These are phyloP conservation scores for Schizosaccharomyces osmophilus DNA, from an alignment of 805 yeast species.

Conservation along the genomic window DNA sequence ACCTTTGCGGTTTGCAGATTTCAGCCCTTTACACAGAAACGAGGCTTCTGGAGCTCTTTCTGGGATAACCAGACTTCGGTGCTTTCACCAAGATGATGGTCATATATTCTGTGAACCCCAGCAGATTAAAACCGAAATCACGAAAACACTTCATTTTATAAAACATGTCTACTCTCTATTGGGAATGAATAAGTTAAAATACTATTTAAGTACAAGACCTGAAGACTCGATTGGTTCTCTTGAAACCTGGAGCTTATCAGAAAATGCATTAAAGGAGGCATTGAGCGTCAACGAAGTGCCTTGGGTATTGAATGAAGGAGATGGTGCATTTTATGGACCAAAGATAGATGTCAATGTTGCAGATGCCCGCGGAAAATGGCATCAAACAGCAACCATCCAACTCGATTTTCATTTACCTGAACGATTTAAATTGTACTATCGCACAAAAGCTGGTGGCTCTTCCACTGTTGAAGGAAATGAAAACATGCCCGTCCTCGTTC, in stretches of 20 bases:
- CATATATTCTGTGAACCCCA: constrained; percentile 70
- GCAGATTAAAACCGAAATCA: constrained; percentile 55
- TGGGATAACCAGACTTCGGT: constrained; percentile 75
- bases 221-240: constrained; percentile 47
- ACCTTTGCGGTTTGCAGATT: constrained; percentile 69
- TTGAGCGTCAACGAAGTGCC: constrained; percentile 28
- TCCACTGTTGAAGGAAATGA: constrained; percentile 16
- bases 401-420: constrained; percentile 83
- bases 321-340: constrained; percentile 57
- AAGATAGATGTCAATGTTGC: constrained; percentile 23
- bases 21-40: constrained; percentile 76
- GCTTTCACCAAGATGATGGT: constrained; percentile 96
- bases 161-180: constrained; percentile 50
- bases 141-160: constrained; percentile 43
- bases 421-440: constrained; percentile 76
- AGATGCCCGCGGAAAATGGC: constrained; percentile 89
- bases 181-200: constrained; percentile 30
- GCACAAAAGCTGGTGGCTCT: constrained; percentile 25
- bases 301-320: constrained; percentile 75
- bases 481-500: constrained; percentile 84
- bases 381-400: constrained; percentile 97
- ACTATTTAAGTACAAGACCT: constrained; percentile 71
- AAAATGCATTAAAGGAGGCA: constrained; percentile 33
- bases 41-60: constrained; percentile 85
- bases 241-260: constrained; percentile 67